Evolutionary conservation across 1,284 basidiomycete genomes (phyloP), one percentile per base, ranked within the genome.

Genomic region (Hortiboletus rubellus): DNA sequence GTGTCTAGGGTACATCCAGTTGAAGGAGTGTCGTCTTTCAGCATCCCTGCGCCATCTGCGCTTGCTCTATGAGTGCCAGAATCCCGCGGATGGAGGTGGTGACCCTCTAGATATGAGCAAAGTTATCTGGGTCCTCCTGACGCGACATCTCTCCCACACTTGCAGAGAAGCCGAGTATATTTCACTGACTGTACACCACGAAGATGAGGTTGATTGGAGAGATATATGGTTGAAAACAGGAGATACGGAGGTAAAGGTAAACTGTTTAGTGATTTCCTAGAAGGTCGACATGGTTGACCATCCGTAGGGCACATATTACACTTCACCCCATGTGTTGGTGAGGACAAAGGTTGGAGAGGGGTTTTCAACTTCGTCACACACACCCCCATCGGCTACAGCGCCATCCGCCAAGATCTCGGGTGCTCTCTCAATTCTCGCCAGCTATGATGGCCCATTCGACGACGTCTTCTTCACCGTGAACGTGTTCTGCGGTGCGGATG

Each of bases 101-200:
- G 48, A 47, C 34, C 46, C 27, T 0, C 37, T 47, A 17, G 56
- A 67, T 43, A 55, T 30, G 46, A 54, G 55, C 43, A 55, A 58
- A 57, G 71, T 55, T 77, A 86, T 97, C 3, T 96, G 91, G 91
- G 66, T 96, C 2, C 80, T 95, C 1, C 79, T 97, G 2, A 89
- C 87, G 0, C 84, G 93, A 34, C 95, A 98, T 70, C 72, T 89
- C 6, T 68, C 72, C 0, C 79, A 86, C 59, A 88, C 84, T 27
- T 77, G 77, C 42, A 74, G 79, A 43, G 79, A 76, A 1, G 72
- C 81, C 1, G 85, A 93, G 60, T 95, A 87, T 66, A 87, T 94
- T 40, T 84, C 92, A 1, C 65, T 96, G 17, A 84, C 86, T 49
- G 84, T 82, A 6, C 73, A 80, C 55, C 59, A 77, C 2, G 79